These are phyloP conservation scores for Aphanoascus verrucosus DNA, from an alignment of 2,329 filamentous ascomycete species.

Conservation along the genomic window DNA sequence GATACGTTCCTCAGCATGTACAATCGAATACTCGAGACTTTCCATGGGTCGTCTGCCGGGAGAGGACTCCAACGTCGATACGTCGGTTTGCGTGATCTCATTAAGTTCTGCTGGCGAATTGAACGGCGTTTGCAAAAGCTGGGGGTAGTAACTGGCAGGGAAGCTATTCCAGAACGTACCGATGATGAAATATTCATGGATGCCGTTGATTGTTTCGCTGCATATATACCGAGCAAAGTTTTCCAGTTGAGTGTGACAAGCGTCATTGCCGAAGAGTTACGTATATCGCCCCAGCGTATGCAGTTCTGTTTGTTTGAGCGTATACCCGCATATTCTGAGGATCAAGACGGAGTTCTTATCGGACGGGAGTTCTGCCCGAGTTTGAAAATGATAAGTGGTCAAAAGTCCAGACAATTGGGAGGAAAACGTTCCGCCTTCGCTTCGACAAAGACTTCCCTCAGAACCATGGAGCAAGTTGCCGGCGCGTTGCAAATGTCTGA, in stretches of 20 bases:
- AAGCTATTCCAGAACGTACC: conserved; percentile 60
- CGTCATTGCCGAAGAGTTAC: conserved; percentile 74
- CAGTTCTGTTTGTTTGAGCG: conserved; percentile 66
- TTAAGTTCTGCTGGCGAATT: conserved; percentile 83
- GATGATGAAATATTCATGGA: conserved; percentile 86
- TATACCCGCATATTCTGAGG: conserved; percentile 58
- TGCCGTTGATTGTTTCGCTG: conserved; percentile 82
- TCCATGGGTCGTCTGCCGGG: conserved; percentile 30
- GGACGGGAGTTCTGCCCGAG: conserved; percentile 54
- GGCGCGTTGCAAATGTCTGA: conserved; percentile 75
- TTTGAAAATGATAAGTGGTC: conserved; percentile 41
- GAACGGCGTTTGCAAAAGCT: conserved; percentile 49
- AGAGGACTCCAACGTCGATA: conserved; percentile 42
- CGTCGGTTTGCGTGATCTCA: conserved; percentile 62
- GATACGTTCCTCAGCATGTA: conserved; percentile 49
- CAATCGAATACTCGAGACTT: conserved; percentile 32
- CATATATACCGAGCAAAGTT: conserved; percentile 58
- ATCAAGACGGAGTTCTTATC: conserved; percentile 48
- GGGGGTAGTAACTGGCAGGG: conserved; percentile 54
- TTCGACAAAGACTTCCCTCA: conserved; percentile 72
- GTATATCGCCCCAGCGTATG: conserved; percentile 69
- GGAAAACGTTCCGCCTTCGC: conserved; percentile 55
- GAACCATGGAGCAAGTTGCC: conserved; percentile 77
- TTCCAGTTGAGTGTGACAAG: conserved; percentile 45
- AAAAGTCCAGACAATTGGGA: conserved; percentile 35